phyloP scores from a whole-genome alignment of 345 rosid species.

The Ceriops decandra region DNA sequence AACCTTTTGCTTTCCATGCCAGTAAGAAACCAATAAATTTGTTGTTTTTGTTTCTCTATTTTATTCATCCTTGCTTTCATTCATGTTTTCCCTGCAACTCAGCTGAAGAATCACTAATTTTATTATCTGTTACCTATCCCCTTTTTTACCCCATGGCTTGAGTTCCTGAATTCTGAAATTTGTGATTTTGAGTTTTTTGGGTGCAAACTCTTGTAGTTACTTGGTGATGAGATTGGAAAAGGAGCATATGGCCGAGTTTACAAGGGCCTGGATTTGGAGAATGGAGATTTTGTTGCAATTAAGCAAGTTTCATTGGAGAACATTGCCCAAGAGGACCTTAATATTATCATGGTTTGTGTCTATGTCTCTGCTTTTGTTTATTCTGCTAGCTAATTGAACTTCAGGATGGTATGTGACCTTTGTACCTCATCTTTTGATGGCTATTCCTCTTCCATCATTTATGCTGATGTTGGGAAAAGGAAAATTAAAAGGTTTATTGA shows the following conservation, averaged over 20 bases:
- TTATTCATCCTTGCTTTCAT: background rate
- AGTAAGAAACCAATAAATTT: background rate
- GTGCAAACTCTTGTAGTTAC: constrained; percentile 45
- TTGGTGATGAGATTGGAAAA: constrained; percentile 99
- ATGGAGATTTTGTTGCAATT: constrained; percentile 96
- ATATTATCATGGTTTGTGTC: constrained; percentile 77
- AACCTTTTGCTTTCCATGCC: no score
- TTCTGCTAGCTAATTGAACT: background rate
- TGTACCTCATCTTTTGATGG: background rate
- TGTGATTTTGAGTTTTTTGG: constrained; percentile 5
- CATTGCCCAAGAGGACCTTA: constrained; percentile 97
- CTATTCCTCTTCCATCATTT: background rate
- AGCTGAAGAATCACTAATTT: background rate
- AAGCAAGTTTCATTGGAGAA: constrained; percentile 98
- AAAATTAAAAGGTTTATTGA: no score
- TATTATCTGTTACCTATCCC: background rate
- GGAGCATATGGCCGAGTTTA: constrained; percentile 98
- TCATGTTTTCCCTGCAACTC: background rate
- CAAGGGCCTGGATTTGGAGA: constrained; percentile 98
- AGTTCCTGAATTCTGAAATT: constrained; percentile 2
- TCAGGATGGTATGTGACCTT: background rate
- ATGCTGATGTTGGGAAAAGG: background rate
- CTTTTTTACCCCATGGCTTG: background rate
- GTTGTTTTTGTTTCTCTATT: background rate
- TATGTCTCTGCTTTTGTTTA: constrained; percentile 3